Evolutionary conservation across 1,139 yeast genomes (phyloP).

Genomic region (Arxiozyma heterogenica): DNA sequence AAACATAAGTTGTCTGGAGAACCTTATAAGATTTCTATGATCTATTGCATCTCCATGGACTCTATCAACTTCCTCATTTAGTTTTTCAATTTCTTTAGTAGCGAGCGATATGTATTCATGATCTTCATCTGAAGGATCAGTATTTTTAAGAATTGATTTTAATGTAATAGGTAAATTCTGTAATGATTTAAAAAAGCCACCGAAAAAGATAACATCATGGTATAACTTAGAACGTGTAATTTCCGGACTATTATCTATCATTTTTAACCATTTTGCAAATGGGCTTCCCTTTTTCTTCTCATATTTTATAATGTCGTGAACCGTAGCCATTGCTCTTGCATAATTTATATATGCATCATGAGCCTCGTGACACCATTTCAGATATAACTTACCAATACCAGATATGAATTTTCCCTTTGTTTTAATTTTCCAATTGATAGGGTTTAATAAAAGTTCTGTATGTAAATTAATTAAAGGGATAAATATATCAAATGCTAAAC

Average conservation of each 20-base stretch:
- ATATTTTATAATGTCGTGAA: slow-evolving; percentile 46
- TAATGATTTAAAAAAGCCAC: slow-evolving; percentile 68
- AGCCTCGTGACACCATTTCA: slow-evolving; percentile 58
- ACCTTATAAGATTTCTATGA: slow-evolving; percentile 39
- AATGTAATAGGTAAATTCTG: slow-evolving; percentile 65
- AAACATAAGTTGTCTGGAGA: slow-evolving; percentile 45
- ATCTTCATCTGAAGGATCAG: slow-evolving; percentile 49
- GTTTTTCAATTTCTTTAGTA: slow-evolving; percentile 37
- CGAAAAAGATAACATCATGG: slow-evolving; percentile 55
- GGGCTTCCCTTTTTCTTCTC: slow-evolving; percentile 41
- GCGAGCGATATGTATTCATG: slow-evolving; percentile 47
- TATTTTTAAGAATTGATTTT: slow-evolving; percentile 45
- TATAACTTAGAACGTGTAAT: slow-evolving; percentile 38
- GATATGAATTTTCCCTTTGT: slow-evolving; percentile 60
- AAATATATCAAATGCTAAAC: slow-evolving; percentile 54
- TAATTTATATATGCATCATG: slow-evolving; percentile 48
- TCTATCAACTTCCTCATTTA: slow-evolving; percentile 43
- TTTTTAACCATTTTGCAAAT: slow-evolving; percentile 43
- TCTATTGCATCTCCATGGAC: slow-evolving; percentile 51
- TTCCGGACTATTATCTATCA: slow-evolving; percentile 38
- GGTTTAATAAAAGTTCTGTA: slow-evolving; percentile 46
- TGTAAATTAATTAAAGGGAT: slow-evolving; percentile 55
- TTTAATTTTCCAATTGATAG: slow-evolving; percentile 40
- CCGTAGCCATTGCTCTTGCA: slow-evolving; percentile 45
- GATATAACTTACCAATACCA: slow-evolving; percentile 55